Base-by-base conservation (phyloP, 768 basidiomycete genomes). In the Clathrus columnatus region DNA sequence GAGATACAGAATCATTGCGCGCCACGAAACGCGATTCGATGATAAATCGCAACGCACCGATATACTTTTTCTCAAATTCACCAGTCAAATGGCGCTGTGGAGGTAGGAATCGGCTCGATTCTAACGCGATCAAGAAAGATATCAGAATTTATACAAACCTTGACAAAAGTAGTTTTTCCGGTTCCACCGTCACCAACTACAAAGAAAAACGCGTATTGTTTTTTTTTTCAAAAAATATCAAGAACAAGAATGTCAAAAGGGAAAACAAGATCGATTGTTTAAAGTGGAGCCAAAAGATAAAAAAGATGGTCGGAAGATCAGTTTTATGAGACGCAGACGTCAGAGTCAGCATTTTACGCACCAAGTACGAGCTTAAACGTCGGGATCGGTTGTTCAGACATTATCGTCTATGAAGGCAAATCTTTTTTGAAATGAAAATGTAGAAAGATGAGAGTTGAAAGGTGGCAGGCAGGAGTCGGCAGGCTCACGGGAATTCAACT, bases 51-150 rank as follows among this genome's bases (percentile, higher is more conserved):
- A 32, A 65, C 87, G 57, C 71, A 94, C 91, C 94, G 59, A 95
- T 95, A 74, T 96, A 97, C 73, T 99, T 99, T 83, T 99, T 99
- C 77, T 99, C 95, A 71, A 99, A 98, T 82, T 98, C 95, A 69
- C 95, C 95, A 61, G 93, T 96, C 82, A 95, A 84, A 75, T 97
- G 94, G 70, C 92, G 91, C 91, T 91, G 67, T 44, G 64, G 60
- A 63, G 66, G 60, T 55, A 20, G 21, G 6, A 44, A 47, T 84
- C 77, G 63, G 18, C 20, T 52, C 23, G 51, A 59, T 63, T 61
- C 61, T 48, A 26, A 55, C 54, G 44, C 46, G 53, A 28, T 55
- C 24, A 51, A 44, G 27, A 54, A 54, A 50, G 58, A 46, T 49
- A 60, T 60, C 61, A 62, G 56, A 47, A 14, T 20, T 54, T 57